These are phyloP conservation scores for Aspergillus novofumigatus DNA, from an alignment of 2,329 filamentous ascomycete species.

Conservation along the genomic window DNA sequence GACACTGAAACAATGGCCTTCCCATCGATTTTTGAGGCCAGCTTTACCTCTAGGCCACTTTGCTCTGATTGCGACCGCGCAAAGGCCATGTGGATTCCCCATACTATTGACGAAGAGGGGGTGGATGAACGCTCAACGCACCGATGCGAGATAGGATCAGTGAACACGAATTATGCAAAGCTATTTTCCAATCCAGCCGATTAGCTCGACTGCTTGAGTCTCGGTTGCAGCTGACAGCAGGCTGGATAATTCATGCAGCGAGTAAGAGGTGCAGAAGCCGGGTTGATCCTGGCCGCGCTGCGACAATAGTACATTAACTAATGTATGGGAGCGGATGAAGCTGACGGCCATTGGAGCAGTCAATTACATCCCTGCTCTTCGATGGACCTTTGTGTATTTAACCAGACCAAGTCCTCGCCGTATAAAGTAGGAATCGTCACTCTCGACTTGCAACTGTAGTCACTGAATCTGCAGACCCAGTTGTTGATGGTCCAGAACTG, in stretches of 20 bases:
- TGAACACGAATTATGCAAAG: background rate
- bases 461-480: background rate
- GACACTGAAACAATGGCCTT: background rate
- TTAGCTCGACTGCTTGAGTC: background rate
- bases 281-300: too few species aligned
- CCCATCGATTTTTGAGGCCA: background rate
- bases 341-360: background rate
- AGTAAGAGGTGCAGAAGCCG: background rate
- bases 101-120: too few species aligned
- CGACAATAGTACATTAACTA: background rate
- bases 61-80: background rate
- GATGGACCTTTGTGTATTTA: background rate
- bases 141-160: too few species aligned
- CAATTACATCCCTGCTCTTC: background rate
- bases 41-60: background rate
- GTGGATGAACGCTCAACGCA: too few species aligned
- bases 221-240: background rate
- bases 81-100: background rate
- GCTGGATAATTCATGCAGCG: background rate
- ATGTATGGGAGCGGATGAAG: background rate
- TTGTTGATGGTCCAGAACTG: too few species aligned
- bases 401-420: too few species aligned
- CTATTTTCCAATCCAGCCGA: background rate
- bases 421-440: background rate
- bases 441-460: background rate